Evolutionary conservation across 1,284 basidiomycete genomes (phyloP).

Genomic region (Cutaneotrichosporon cavernicola): DNA sequence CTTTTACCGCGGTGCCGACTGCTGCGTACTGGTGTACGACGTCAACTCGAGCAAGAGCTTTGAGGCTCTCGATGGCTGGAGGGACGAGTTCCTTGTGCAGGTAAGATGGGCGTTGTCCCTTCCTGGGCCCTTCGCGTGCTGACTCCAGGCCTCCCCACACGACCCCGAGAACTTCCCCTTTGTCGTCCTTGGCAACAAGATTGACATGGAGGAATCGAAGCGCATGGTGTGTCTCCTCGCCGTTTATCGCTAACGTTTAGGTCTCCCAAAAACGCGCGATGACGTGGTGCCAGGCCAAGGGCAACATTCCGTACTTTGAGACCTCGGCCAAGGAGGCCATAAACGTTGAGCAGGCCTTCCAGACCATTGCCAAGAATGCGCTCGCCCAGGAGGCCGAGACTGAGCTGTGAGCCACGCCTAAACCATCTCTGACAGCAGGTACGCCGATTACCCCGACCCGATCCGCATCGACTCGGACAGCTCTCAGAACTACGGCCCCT

Average conservation of each 20-base stretch:
- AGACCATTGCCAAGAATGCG: constrained; percentile 98
- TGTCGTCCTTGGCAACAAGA: constrained; percentile 98
- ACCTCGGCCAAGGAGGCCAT: constrained; percentile 99
- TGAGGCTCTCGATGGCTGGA: constrained; percentile 92
- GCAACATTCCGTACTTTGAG: constrained; percentile 99
- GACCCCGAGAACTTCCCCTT: constrained; percentile 99
- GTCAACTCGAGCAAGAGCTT: constrained; percentile 99
- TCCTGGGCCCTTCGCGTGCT: neutral
- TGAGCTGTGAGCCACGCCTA: constrained; percentile 56
- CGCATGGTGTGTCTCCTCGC: constrained; percentile 68
- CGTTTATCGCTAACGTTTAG: constrained; percentile 45
- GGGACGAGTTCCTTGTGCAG: constrained; percentile 93
- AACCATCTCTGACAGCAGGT: constrained; percentile 59
- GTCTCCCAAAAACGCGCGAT: constrained; percentile 95
- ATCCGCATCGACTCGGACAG: constrained; percentile 94
- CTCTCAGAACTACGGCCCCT: constrained; percentile 79
- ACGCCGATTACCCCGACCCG: constrained; percentile 98
- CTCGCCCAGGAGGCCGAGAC: constrained; percentile 95
- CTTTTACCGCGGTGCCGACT: constrained; percentile 98
- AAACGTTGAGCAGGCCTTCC: constrained; percentile 99
- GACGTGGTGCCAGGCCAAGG: constrained; percentile 99
- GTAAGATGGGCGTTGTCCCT: constrained; percentile 27
- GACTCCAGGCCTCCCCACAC: constrained; percentile 80
- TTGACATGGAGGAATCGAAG: constrained; percentile 98
- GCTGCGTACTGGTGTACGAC: constrained; percentile 98